Evolutionary conservation across 345 rosid species (phyloP).

Genomic region (Eucalyptus regnans): DNA sequence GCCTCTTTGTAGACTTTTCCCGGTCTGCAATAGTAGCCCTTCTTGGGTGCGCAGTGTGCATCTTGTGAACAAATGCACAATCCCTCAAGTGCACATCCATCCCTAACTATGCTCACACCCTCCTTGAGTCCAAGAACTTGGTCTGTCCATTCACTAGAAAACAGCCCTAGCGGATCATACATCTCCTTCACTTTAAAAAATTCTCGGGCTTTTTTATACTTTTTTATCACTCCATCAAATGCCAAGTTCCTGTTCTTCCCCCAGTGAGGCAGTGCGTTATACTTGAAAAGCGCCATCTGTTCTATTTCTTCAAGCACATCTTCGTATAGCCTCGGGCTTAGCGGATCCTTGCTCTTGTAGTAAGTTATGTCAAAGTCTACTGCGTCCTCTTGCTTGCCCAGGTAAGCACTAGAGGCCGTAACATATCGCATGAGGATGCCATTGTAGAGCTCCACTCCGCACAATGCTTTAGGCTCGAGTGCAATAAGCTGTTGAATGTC

Average conservation of each 20-base stretch:
- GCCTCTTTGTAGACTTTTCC: constrained; percentile 54
- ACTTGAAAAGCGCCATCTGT: constrained; percentile 68
- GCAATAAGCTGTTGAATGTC: constrained; percentile 53
- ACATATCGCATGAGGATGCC: constrained; percentile 83
- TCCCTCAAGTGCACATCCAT: constrained; percentile 77
- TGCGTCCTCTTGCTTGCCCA: constrained; percentile 66
- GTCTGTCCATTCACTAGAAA: constrained; percentile 75
- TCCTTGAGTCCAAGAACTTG: constrained; percentile 45
- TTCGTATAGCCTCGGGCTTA: constrained; percentile 50
- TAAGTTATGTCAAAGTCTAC: constrained; percentile 71
- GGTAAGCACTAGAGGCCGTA: constrained; percentile 48
- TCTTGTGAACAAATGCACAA: constrained; percentile 63
- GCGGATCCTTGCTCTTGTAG: constrained; percentile 54
- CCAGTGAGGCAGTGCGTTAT: constrained; percentile 72
- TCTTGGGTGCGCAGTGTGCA: constrained; percentile 58
- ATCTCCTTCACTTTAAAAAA: constrained; percentile 39
- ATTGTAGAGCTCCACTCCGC: constrained; percentile 46
- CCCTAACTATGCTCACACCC: constrained; percentile 16
- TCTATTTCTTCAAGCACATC: constrained; percentile 76
- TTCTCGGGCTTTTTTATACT: constrained; percentile 17
- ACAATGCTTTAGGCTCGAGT: constrained; percentile 29
- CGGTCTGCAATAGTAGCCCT: constrained; percentile 52
- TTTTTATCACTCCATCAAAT: constrained; percentile 35
- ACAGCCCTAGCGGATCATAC: constrained; percentile 59
- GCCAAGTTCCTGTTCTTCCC: constrained; percentile 74